Evolutionary conservation across 345 rosid species (phyloP), one percentile per base, ranked within the genome.

Genomic region (Mangifera indica): DNA sequence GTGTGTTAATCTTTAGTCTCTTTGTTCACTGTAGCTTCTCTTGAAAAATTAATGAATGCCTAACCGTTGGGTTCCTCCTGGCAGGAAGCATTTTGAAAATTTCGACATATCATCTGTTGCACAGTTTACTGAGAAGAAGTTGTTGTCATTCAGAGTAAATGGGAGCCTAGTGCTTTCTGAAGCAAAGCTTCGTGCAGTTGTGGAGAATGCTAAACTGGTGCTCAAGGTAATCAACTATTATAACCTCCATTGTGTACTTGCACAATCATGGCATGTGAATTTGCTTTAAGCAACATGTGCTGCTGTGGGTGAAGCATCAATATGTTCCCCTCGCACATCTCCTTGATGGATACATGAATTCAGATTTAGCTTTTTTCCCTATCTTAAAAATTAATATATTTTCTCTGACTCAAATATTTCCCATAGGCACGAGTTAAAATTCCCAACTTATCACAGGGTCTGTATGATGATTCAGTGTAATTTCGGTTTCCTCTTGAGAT

Each of bases 151-250:
- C 74, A 92, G 81, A 80, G 85, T 89, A 54, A 85, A 90, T 25
- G 90, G 89, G 9, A 80, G 79, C 57, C 84, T 84, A 0, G 45
- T 94, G 81, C 83, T 94, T 24, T 94, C 95, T 6, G 97, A 92
- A 74, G 91, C 84, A 63, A 94, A 94, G 88, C 87, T 94, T 29
- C 91, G 95, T 69, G 98, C 98, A 25, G 64, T 94, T 37, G 83
- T 83, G 10, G 97, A 85, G 58, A 92, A 92, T 72, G 98, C 98
- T 8, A 87, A 87, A 68, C 86, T 76, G 37, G 74, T 80, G n/a
- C 86, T 89, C 40, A 92, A 90, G 98, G 97, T 91, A 83, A 69
- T 74, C 44, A 62, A 65, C 46, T 63, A 48, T 56, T 57, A 44
- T 0, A 62, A 25, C 26, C 61, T 72, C 40, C 14, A 7, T 46